phyloP scores from a whole-genome alignment of 495 filamentous ascomycete species.

The Podospora pseudocomata region DNA sequence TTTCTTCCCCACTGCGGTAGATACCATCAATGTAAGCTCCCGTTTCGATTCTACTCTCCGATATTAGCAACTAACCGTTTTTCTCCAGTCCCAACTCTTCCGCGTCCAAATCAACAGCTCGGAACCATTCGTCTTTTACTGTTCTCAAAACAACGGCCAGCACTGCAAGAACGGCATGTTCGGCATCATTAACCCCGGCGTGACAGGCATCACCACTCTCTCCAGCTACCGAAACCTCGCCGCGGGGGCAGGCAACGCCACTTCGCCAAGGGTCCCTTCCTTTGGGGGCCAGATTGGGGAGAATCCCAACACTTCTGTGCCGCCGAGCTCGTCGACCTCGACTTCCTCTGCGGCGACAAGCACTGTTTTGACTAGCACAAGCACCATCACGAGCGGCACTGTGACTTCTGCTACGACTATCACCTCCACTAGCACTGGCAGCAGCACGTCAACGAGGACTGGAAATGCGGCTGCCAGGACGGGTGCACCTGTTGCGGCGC shows the following conservation, averaged over 20 bases:
- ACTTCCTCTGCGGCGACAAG: neutral
- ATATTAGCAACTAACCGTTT: neutral
- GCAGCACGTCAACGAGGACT: slow-evolving; percentile 1
- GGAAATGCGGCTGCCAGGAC: slow-evolving; percentile 7
- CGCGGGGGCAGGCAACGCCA: slow-evolving; percentile 18
- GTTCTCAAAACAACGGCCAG: slow-evolving; percentile 36
- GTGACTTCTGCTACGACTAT: slow-evolving; percentile 1
- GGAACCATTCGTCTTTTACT: slow-evolving; percentile 54
- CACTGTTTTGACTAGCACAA: neutral
- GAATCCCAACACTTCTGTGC: slow-evolving; percentile 6
- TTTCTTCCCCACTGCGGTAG: slow-evolving; percentile 34
- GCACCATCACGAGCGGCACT: neutral
- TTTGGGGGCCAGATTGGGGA: slow-evolving; percentile 25
- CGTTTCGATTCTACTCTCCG: neutral
- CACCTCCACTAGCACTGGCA: neutral
- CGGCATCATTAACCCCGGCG: slow-evolving; percentile 35
- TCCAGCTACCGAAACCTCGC: slow-evolving; percentile 22
- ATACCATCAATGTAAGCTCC: slow-evolving; percentile 26
- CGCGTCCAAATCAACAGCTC: slow-evolving; percentile 51
- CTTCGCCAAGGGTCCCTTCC: slow-evolving; percentile 9
- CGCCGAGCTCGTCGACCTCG: neutral
- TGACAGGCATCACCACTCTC: slow-evolving; percentile 11
- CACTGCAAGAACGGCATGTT: slow-evolving; percentile 39
- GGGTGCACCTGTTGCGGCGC: slow-evolving; percentile 14
- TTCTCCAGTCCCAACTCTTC: slow-evolving; percentile 37